Evolutionary conservation across 2,329 filamentous ascomycete species (phyloP).

Genomic region (Proliferodiscus dingleyae): DNA sequence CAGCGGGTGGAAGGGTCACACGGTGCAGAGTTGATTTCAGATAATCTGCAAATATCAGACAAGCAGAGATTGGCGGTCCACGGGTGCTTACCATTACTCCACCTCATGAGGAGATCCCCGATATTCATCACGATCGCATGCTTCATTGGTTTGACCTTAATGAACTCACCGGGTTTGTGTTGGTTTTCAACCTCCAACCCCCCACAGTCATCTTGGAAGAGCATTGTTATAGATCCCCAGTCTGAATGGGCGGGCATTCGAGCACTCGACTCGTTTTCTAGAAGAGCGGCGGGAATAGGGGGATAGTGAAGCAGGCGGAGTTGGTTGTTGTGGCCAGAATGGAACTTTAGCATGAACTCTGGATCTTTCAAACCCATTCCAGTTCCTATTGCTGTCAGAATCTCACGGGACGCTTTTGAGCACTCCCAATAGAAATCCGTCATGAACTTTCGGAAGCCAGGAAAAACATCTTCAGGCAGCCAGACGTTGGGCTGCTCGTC

Average conservation of each 20-base stretch:
- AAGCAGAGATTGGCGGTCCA: not conserved
- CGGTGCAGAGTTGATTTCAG: slow-evolving; percentile 50
- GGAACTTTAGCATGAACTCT: slow-evolving; percentile 41
- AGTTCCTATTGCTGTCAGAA: slow-evolving; percentile 41
- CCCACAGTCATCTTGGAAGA: slow-evolving; percentile 49
- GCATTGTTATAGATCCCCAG: slow-evolving; percentile 46
- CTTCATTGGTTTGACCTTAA: slow-evolving; percentile 36
- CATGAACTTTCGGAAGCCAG: slow-evolving; percentile 44
- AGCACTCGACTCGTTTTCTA: slow-evolving; percentile 38
- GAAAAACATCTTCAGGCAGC: slow-evolving; percentile 40
- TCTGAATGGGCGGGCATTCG: slow-evolving; percentile 49
- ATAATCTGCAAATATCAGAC: slow-evolving; percentile 37
- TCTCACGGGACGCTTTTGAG: slow-evolving; percentile 37
- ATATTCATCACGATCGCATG: slow-evolving; percentile 44
- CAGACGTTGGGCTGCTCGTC: slow-evolving; percentile 44
- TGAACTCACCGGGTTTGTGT: slow-evolving; percentile 34
- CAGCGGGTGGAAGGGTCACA: slow-evolving; percentile 41
- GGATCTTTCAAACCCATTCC: slow-evolving; percentile 44
- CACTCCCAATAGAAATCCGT: slow-evolving; percentile 45
- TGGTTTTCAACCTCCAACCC: slow-evolving; percentile 46
- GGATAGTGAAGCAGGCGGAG: slow-evolving; percentile 57
- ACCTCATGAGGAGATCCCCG: slow-evolving; percentile 45
- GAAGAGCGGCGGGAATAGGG: slow-evolving; percentile 39
- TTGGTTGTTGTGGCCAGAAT: slow-evolving; percentile 53
- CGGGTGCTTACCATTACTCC: slow-evolving; percentile 45